Base-by-base conservation (phyloP, 371 early-diverging fungal genomes). In the Neoconidiobolus thromboides region DNA sequence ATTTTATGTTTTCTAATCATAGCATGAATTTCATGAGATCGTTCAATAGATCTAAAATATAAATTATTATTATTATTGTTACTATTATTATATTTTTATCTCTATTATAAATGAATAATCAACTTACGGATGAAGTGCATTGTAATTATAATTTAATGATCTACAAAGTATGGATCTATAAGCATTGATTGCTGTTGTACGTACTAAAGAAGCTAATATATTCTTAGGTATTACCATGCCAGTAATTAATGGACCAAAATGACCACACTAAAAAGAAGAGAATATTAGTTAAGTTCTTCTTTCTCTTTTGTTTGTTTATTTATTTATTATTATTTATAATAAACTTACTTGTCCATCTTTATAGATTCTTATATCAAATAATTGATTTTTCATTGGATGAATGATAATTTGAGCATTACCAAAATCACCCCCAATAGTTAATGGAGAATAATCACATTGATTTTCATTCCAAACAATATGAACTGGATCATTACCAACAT, bases 401-500 rank as follows among this genome's bases (percentile, higher is more conserved):
- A 97, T 79, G 36, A 90, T 78, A 48, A 96, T 92, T 62, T 88
- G 84, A 0, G 86, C 94, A 61, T 95, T 94, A 40, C 95, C 97
- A 74, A 94, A 97, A 66, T 95, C 97, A 48, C 97, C 97, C 14
- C 89, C 88, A 60, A 97, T 93, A 0, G 96, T 95, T 43, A 77
- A 78, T 15, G 81, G 77, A 26, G 81, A 73, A 67, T 94, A 96
- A 42, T 87, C 83, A 42, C 87, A 73, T 43, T 72, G 73, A 63
- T 89, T 86, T 66, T 93, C 97, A 65, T 93, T 93, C 94, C 94
- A 97, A 1, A 97, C 78, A 56, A 97, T 87, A 63, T 95, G 96
- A 1, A 97, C 91, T 62, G 91, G 92, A 64, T 97, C 96, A 66
- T 97, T 97, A 39, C 97, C 97, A 66, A 97, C 83, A 63, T 97